Evolutionary conservation across 257 asterid genomes (phyloP).

Genomic region (Phtheirospermum japonicum): DNA sequence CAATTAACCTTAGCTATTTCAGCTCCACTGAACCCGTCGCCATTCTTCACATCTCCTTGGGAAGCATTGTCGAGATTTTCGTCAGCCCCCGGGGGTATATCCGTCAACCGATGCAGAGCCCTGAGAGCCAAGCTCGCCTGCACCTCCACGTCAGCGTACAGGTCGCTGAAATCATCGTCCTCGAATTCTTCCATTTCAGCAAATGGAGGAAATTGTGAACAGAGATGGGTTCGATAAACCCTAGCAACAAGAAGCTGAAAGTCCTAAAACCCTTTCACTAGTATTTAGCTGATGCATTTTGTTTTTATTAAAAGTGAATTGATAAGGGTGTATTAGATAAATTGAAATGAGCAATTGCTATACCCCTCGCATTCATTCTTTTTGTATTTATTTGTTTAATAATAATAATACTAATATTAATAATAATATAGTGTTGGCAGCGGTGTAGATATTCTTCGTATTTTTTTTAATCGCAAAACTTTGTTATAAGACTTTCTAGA

Average conservation of each 20-base stretch:
- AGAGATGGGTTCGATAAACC: background rate
- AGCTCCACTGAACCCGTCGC: constrained; percentile 7
- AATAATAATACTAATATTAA: too few species aligned
- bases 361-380: too few species aligned
- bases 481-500: too few species aligned
- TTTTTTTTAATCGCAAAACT: too few species aligned
- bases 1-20: constrained; percentile 16
- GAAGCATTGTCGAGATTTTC: constrained; percentile 11
- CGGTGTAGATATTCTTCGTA: too few species aligned
- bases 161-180: constrained; percentile 59
- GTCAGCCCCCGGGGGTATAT: constrained; percentile 21
- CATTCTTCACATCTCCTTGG: constrained; percentile 20
- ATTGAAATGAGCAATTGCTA: too few species aligned
- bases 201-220: background rate
- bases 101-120: constrained; percentile 30
- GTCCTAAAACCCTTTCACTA: background rate
- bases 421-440: too few species aligned
- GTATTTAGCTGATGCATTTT: background rate
- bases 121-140: constrained; percentile 53
- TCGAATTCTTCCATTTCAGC: constrained; percentile 35
- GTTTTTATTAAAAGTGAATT: too few species aligned
- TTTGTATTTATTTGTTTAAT: too few species aligned
- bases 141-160: constrained; percentile 59
- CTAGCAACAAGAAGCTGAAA: background rate
- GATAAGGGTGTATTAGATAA: too few species aligned